These are phyloP conservation scores for Coemansia sp. DNA, from an alignment of 192 early-diverging fungal genomes.

Conservation along the genomic window DNA sequence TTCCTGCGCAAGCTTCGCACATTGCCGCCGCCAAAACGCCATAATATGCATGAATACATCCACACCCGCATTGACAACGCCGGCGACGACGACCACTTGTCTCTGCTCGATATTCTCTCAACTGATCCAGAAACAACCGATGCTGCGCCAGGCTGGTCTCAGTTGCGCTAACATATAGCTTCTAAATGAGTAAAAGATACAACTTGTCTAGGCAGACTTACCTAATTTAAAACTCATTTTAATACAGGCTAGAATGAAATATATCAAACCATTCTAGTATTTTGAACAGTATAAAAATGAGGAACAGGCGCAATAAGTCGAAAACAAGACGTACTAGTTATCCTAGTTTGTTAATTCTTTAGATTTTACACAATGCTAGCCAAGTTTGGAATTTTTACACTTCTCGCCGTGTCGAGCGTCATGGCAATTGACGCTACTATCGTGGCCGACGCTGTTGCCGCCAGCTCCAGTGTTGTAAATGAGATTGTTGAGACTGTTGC, in stretches of 20 bases:
- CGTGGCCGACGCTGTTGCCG: background rate
- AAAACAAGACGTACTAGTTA: too few relatives aligned
- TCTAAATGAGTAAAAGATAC: background rate
- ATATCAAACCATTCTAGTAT: background rate
- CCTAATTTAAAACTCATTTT: background rate
- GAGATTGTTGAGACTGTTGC: background rate
- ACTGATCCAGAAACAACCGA: conserved; percentile 36
- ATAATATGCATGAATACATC: conserved; percentile 16
- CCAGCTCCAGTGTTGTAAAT: background rate
- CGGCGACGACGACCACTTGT: conserved; percentile 23
- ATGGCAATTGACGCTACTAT: background rate
- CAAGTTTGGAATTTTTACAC: conserved; percentile 7
- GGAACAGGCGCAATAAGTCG: too few relatives aligned
- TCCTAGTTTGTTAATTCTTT: too few relatives aligned
- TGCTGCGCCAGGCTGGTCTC: conserved; percentile 24
- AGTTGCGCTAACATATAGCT: background rate
- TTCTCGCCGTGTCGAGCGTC: conserved; percentile 4
- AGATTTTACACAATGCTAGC: background rate
- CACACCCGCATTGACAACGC: conserved; percentile 9
- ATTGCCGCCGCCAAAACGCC: conserved; percentile 16
- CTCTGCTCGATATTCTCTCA: conserved; percentile 34
- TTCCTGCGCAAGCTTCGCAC: conserved; percentile 23
- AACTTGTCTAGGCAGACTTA: background rate
- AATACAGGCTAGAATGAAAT: background rate
- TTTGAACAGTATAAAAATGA: background rate